Percentiles rank a stretch among this genome's conserved stretches.
These are phyloP conservation scores for Dendrobium chrysotoxum DNA, from an alignment of 106 monocot species.

Conservation along the genomic window DNA sequence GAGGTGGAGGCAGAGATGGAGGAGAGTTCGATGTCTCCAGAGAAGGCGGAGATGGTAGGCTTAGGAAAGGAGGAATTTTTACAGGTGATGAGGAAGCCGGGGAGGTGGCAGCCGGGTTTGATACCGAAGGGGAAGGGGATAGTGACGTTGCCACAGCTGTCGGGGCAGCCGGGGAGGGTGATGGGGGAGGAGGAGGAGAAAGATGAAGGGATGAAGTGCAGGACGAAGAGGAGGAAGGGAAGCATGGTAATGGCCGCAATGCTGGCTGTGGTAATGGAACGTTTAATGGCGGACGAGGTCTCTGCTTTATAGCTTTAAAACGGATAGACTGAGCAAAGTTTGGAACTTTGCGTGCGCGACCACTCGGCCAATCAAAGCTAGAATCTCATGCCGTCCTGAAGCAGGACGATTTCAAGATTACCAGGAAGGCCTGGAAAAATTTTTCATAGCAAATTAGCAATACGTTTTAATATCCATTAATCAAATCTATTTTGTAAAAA, in stretches of 20 bases:
- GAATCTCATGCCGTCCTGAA: too few species aligned
- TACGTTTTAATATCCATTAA: too few species aligned
- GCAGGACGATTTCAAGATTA: too few species aligned
- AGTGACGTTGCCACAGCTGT: neutral
- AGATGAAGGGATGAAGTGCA: neutral
- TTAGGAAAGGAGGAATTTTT: neutral
- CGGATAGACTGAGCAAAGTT: neutral
- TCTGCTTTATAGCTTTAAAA: neutral
- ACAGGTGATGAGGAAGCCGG: slow-evolving; percentile 4
- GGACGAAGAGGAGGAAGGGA: neutral
- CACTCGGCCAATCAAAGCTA: too few species aligned
- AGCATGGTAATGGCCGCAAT: neutral
- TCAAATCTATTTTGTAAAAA: too few species aligned
- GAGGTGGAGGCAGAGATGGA: slow-evolving; percentile 2
- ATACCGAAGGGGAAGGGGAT: slow-evolving; percentile 8
- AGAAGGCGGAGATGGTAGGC: neutral
- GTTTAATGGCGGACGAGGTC: neutral
- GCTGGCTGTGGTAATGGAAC: neutral
- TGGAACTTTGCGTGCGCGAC: neutral
- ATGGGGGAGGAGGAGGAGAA: neutral
- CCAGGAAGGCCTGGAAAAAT: too few species aligned
- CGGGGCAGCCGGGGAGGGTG: neutral
- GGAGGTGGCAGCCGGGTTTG: slow-evolving; percentile 1
- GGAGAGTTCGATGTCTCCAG: neutral
- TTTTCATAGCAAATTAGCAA: too few species aligned